Percentiles rank a stretch among this genome's conserved stretches.
Evolutionary conservation across 345 rosid species (phyloP).

Genomic region (Populus davidiana): DNA sequence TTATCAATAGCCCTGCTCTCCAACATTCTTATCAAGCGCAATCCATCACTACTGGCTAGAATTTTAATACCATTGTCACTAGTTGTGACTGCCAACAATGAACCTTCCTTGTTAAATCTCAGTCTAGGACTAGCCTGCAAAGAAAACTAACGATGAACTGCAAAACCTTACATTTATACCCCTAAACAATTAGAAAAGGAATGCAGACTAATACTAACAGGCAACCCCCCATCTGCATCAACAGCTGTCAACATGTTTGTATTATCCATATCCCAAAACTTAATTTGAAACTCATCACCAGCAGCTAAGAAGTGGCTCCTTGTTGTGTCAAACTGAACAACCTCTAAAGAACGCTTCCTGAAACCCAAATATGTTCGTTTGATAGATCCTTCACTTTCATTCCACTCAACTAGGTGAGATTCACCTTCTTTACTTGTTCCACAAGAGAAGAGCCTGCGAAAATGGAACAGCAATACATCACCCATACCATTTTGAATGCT

Average conservation of each 20-base stretch:
- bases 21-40: conserved; percentile 39
- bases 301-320: conserved; percentile 60
- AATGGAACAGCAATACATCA: background rate
- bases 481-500: background rate
- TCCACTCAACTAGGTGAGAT: conserved; percentile 66
- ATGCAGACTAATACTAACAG: conserved; percentile 34
- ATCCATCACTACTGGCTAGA: conserved; percentile 48
- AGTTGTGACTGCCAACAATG: conserved; percentile 53
- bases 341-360: conserved; percentile 50
- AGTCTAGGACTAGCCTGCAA: conserved; percentile 60
- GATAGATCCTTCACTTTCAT: conserved; percentile 63
- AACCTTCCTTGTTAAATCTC: conserved; percentile 66
- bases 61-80: conserved; percentile 57
- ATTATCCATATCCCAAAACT: conserved; percentile 73
- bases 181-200: background rate
- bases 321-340: conserved; percentile 67
- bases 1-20: conserved; percentile 43
- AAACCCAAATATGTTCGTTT: conserved; percentile 55
- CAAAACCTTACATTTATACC: background rate
- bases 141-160: background rate
- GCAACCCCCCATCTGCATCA: conserved; percentile 65
- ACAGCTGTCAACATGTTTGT: conserved; percentile 34
- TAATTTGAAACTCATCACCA: conserved; percentile 59
- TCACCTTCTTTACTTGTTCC: conserved; percentile 74
- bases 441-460: conserved; percentile 60